Evolutionary conservation across 2,329 filamentous ascomycete genomes (phyloP), one percentile per base, ranked within the genome.

Genomic region (Alternaria triticina): DNA sequence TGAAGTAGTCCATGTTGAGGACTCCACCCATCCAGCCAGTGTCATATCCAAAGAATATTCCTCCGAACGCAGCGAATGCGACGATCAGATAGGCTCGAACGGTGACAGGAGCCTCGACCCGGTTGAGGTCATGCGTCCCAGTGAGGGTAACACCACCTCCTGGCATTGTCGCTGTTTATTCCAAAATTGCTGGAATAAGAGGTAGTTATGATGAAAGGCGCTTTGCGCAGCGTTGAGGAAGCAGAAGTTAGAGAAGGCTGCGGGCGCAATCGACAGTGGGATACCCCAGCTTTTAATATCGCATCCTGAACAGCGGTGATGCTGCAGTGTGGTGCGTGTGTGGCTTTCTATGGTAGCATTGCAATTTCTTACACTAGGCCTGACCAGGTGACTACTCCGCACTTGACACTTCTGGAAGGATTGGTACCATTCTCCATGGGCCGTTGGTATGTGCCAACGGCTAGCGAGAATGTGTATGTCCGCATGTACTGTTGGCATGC

Each of bases 1-100:
- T 79, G 69, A 79, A 79, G 73, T 73, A 80, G 63, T 73, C 69
- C 79, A 80, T 80, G 45, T 70, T 86, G 30, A 87, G 82, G 70
- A 90, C 88, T 81, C 89, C 89, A 77, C 89, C 89, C 84, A 92
- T 91, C 83, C 91, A 92, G 74, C 91, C 91, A 45, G 90, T 91
- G 76, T 94, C 91, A 81, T 92, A 94, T 61, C 91, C 91, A 81
- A 93, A 91, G 86, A 92, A 91, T 52, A 67, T 68, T 74, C 83
- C 83, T 71, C 83, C 83, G 67, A 85, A 84, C 23, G 83, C 81
- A 47, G 83, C 83, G 63, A 84, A 84, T 33, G 81, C 82, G 76
- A 82, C 82, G 57, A 84, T 80, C 57, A 82, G 70, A 70, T 82
- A 83, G 63, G 83, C 82, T 65, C 82, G 82, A 64, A 81, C 72